phyloP scores from a whole-genome alignment of 2,329 filamentous ascomycete species.

The Dothistroma septosporum region DNA sequence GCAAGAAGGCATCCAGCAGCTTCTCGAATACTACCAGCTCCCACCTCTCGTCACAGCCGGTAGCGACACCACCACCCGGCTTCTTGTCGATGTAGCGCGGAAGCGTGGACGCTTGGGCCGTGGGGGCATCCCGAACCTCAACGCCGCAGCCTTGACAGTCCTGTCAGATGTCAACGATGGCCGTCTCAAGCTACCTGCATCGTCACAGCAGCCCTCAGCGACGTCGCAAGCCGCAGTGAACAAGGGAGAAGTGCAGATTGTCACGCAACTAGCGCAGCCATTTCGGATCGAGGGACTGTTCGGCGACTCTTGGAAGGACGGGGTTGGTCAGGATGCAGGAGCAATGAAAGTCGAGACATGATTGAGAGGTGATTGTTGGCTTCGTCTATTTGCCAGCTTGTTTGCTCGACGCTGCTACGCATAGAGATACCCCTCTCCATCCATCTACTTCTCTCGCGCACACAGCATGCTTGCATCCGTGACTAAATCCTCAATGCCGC shows the following conservation, averaged over 20 bases:
- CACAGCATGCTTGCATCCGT: not conserved
- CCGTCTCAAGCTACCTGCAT: slow-evolving; percentile 56
- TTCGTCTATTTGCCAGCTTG: not conserved
- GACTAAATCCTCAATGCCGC: not conserved
- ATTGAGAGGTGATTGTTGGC: not conserved
- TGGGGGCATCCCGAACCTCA: slow-evolving; percentile 84
- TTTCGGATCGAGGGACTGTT: slow-evolving; percentile 93
- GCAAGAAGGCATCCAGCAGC: slow-evolving; percentile 68
- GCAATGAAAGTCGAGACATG: slow-evolving; percentile 24
- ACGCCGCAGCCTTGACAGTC: slow-evolving; percentile 83
- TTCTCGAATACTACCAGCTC: slow-evolving; percentile 79
- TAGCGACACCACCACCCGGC: slow-evolving; percentile 80
- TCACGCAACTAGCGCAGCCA: slow-evolving; percentile 88
- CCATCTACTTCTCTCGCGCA: not conserved
- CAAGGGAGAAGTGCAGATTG: slow-evolving; percentile 76
- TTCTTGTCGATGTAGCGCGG: slow-evolving; percentile 88
- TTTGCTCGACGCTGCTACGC: slow-evolving; percentile 8
- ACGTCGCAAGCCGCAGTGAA: slow-evolving; percentile 30
- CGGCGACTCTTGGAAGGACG: slow-evolving; percentile 56
- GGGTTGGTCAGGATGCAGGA: slow-evolving; percentile 14
- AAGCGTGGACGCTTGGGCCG: slow-evolving; percentile 85
- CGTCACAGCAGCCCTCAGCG: slow-evolving; percentile 29
- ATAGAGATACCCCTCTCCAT: slow-evolving; percentile 5
- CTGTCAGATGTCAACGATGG: slow-evolving; percentile 97
- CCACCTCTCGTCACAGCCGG: slow-evolving; percentile 66